phyloP scores from a whole-genome alignment of 768 basidiomycete species.

The Tylopilus intermedius region DNA sequence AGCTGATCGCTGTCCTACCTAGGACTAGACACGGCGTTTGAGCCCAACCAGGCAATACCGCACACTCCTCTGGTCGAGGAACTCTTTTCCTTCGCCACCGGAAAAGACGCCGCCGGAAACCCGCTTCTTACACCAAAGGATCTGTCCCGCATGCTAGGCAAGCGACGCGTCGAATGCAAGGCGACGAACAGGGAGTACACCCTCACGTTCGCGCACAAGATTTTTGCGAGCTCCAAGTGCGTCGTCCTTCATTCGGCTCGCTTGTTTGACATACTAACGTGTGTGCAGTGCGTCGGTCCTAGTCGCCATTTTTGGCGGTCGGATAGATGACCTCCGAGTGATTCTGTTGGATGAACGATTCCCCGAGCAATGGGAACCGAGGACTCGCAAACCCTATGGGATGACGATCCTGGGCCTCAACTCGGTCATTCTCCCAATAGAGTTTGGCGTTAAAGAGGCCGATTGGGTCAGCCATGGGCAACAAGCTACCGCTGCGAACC shows the following conservation, averaged over 20 bases:
- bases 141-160: slow-evolving; percentile 50
- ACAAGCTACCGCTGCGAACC: background rate
- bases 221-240: slow-evolving; percentile 67
- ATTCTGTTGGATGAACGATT: slow-evolving; percentile 67
- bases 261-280: background rate
- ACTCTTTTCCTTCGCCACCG: slow-evolving; percentile 54
- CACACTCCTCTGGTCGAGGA: slow-evolving; percentile 50
- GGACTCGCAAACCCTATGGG: slow-evolving; percentile 49
- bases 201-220: slow-evolving; percentile 45
- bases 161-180: slow-evolving; percentile 56
- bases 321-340: slow-evolving; percentile 46
- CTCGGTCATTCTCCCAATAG: slow-evolving; percentile 4
- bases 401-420: slow-evolving; percentile 59
- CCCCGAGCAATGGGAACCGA: slow-evolving; percentile 67
- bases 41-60: slow-evolving; percentile 50
- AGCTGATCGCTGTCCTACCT: background rate
- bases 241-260: slow-evolving; percentile 17
- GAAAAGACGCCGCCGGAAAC: slow-evolving; percentile 47
- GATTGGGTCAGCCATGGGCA: slow-evolving; percentile 10
- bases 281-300: slow-evolving; percentile 53
- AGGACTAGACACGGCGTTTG: slow-evolving; percentile 50
- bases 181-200: slow-evolving; percentile 54
- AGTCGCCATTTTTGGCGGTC: slow-evolving; percentile 42
- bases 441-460: slow-evolving; percentile 15
- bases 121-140: slow-evolving; percentile 52